Percentiles rank a stretch among this genome's conserved stretches.
Conservation (phyloP, 163 green algal species). For the Smithsoniella earleae region DNA sequence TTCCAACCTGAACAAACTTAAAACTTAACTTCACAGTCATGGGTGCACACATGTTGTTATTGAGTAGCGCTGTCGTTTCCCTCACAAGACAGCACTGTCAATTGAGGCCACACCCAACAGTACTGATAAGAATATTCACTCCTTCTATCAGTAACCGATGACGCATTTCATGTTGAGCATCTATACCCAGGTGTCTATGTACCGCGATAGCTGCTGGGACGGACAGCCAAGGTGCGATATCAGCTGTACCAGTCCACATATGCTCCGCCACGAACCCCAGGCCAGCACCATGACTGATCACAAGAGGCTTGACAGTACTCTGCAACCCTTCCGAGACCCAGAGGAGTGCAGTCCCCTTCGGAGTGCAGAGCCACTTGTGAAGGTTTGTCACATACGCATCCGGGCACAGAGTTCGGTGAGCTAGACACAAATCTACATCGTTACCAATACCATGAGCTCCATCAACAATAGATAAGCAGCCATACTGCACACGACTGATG, state of each 20-base stretch:
- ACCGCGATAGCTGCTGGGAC: conserved; percentile 43
- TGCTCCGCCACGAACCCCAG: conserved; percentile 44
- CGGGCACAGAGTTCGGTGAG: conserved; percentile 34
- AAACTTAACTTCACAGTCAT: not conserved
- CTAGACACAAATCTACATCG: conserved; percentile 38
- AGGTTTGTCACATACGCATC: conserved; percentile 56
- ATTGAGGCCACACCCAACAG: not conserved
- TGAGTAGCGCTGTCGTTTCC: too few relatives aligned
- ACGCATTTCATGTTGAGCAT: not conserved
- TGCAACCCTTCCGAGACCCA: conserved; percentile 44
- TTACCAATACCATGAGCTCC: conserved; percentile 54
- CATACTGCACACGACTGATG: not conserved
- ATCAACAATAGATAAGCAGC: conserved; percentile 40
- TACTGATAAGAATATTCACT: not conserved
- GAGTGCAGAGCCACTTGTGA: conserved; percentile 55
- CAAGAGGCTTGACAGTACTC: conserved; percentile 36
- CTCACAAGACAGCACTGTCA: too few relatives aligned
- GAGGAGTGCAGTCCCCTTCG: conserved; percentile 52
- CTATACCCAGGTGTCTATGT: not conserved
- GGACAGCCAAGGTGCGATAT: conserved; percentile 42
- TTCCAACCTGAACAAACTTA: not conserved
- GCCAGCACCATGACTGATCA: conserved; percentile 47
- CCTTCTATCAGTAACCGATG: conserved; percentile 12
- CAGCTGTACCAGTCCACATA: conserved; percentile 45
- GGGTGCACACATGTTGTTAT: not conserved